Evolutionary conservation across 2,329 filamentous ascomycete species (phyloP).

Genomic region (Blumeriella jaapii): DNA sequence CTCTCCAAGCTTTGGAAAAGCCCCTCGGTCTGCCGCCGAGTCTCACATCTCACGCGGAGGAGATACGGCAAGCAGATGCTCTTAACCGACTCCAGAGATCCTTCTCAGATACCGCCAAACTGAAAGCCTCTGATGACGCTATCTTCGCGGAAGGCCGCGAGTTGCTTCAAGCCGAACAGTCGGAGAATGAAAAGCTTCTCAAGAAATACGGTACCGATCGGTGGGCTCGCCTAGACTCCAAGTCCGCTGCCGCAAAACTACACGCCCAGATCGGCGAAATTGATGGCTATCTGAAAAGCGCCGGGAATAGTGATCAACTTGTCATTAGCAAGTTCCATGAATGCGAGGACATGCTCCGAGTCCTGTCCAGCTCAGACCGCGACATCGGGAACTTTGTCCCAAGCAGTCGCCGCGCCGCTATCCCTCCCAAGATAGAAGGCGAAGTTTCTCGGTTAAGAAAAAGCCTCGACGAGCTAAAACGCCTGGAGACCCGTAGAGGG

Average conservation of each 20-base stretch:
- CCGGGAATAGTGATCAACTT: constrained; percentile 52
- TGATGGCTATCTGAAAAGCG: constrained; percentile 71
- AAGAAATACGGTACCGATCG: constrained; percentile 76
- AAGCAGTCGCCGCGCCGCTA: constrained; percentile 65
- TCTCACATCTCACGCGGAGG: constrained; percentile 81
- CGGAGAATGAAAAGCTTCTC: constrained; percentile 68
- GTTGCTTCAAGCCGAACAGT: constrained; percentile 65
- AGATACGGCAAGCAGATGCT: constrained; percentile 83
- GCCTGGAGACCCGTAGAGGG: constrained; percentile 69
- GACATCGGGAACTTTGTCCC: constrained; percentile 83
- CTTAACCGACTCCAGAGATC: constrained; percentile 65
- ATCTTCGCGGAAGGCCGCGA: constrained; percentile 77
- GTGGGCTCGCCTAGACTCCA: constrained; percentile 64
- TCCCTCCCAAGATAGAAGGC: constrained; percentile 69
- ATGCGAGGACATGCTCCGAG: constrained; percentile 60
- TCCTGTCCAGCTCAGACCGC: constrained; percentile 70
- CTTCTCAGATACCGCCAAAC: constrained; percentile 79
- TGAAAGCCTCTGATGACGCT: constrained; percentile 68
- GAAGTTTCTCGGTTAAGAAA: constrained; percentile 68
- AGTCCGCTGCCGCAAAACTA: constrained; percentile 45
- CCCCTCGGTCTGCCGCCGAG: constrained; percentile 80
- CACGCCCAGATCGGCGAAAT: constrained; percentile 48
- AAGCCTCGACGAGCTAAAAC: constrained; percentile 72
- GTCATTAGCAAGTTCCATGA: constrained; percentile 62
- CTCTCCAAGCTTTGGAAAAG: constrained; percentile 88